Evolutionary conservation across 768 basidiomycete genomes (phyloP).

Genomic region (Lanmaoa rubissima): DNA sequence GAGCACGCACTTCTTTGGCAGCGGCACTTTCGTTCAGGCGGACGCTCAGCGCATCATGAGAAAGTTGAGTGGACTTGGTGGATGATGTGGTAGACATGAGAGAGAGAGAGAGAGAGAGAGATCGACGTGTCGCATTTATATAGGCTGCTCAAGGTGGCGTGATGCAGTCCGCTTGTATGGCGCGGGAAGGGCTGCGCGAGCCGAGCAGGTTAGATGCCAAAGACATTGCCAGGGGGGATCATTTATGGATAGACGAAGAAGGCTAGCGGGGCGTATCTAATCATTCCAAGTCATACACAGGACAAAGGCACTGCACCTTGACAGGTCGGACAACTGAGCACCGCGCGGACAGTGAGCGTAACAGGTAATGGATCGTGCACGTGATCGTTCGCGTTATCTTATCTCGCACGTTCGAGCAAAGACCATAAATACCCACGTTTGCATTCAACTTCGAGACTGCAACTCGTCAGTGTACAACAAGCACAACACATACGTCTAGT

Average conservation of each 20-base stretch:
- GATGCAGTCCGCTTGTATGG: slow-evolving; percentile 15
- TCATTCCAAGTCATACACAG: slow-evolving; percentile 20
- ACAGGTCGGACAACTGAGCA: slow-evolving; percentile 8
- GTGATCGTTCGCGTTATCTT: slow-evolving; percentile 23
- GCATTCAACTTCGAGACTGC: slow-evolving; percentile 16
- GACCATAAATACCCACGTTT: slow-evolving; percentile 4
- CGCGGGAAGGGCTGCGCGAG: slow-evolving; percentile 21
- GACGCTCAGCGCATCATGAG: slow-evolving; percentile 19
- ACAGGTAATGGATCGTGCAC: slow-evolving; percentile 17
- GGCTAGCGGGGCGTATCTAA: slow-evolving; percentile 2
- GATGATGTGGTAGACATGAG: slow-evolving; percentile 32
- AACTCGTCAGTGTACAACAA: slow-evolving; percentile 28
- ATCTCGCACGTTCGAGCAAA: slow-evolving; percentile 19
- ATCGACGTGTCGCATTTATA: slow-evolving; percentile 26
- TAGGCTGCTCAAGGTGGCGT: slow-evolving; percentile 28
- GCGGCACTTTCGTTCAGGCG: slow-evolving; percentile 16
- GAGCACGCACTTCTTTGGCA: slow-evolving; percentile 32
- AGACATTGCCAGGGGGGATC: slow-evolving; percentile 3
- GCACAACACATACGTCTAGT: slow-evolving; percentile 21
- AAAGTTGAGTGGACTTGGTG: slow-evolving; percentile 17
- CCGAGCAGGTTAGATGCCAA: slow-evolving; percentile 14
- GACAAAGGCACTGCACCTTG: slow-evolving; percentile 25
- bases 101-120: slow-evolving; percentile 3
- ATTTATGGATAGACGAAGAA: slow-evolving; percentile 5
- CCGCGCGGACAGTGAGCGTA: slow-evolving; percentile 2